Conservation (phyloP, 2,329 filamentous ascomycete genomes). For the Talaromyces sp. region DNA sequence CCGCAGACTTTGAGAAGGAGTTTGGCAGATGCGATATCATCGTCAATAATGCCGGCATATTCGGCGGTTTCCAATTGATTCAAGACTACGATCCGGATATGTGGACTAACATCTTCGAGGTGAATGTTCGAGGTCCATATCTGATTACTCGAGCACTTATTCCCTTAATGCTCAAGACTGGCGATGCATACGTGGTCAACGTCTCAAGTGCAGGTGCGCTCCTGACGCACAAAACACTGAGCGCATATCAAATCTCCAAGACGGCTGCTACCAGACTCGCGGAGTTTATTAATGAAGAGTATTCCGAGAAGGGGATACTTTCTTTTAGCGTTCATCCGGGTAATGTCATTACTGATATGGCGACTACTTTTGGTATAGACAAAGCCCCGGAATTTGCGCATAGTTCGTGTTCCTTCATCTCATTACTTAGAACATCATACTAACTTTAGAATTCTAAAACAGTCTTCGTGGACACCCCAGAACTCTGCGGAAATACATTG, state of each 20-base stretch:
- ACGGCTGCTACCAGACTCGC: conserved; percentile 46
- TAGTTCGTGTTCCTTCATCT: not conserved
- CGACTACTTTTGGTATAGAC: conserved; percentile 17
- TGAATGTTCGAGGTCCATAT: conserved; percentile 53
- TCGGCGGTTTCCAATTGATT: conserved; percentile 31
- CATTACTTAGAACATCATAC: conserved; percentile 31
- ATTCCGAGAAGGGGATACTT: conserved; percentile 40
- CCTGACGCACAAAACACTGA: conserved; percentile 36
- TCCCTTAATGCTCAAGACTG: conserved; percentile 37
- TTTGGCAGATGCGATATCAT: conserved; percentile 46
- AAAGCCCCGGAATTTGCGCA: not conserved
- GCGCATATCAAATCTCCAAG: conserved; percentile 51
- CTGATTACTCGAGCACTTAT: conserved; percentile 48
- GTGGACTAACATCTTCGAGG: conserved; percentile 47
- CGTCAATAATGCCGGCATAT: conserved; percentile 49
- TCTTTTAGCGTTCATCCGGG: conserved; percentile 49
- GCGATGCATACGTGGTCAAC: conserved; percentile 48
- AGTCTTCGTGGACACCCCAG: conserved; percentile 30
- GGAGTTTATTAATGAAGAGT: conserved; percentile 49
- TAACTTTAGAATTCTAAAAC: not conserved
- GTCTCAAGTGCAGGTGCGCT: conserved; percentile 48
- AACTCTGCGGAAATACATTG: conserved; percentile 28
- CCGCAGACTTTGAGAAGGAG: conserved; percentile 29
- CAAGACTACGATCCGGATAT: conserved; percentile 36
- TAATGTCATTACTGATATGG: conserved; percentile 47